A percentile compares a stretch with the other conserved stretches of the same genome.
Conservation (phyloP, 495 filamentous ascomycete genomes). For the Trichodelitschia bisporula region DNA sequence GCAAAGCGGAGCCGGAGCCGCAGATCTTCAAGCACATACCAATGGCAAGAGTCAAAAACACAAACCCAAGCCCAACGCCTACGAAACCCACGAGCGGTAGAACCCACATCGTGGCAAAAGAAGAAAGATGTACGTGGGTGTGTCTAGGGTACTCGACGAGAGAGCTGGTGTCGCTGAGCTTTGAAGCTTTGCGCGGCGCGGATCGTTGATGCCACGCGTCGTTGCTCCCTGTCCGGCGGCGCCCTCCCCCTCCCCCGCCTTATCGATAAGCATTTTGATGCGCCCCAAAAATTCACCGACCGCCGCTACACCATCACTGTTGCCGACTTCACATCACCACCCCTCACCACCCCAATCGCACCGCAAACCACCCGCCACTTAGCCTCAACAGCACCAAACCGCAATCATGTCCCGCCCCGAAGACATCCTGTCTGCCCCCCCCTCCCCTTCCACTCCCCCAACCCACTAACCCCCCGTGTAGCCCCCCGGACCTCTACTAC, state of each 20-base stretch:
- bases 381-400: constrained; percentile 2
- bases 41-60: constrained; percentile 80
- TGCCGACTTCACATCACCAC: too few species aligned
- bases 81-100: constrained; percentile 72
- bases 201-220: neutral
- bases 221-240: too few species aligned
- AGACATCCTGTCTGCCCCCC: constrained; percentile 44
- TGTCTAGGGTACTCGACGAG: too few species aligned
- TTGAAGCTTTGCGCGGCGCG: neutral
- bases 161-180: too few species aligned
- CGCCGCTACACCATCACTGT: too few species aligned
- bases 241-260: too few species aligned
- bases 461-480: constrained; percentile 14
- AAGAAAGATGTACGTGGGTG: neutral
- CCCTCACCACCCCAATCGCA: too few species aligned
- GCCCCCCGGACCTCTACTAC: constrained; percentile 89
- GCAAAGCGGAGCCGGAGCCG: neutral
- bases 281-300: too few species aligned
- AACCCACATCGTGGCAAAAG: constrained; percentile 52
- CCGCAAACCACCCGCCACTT: constrained; percentile 1
- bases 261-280: too few species aligned
- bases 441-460: neutral
- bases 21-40: constrained; percentile 25
- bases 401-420: constrained; percentile 80
- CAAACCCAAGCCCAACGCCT: constrained; percentile 69